Conservation (phyloP, 176 grass and related monocot species). For the Oryza meyeriana region DNA sequence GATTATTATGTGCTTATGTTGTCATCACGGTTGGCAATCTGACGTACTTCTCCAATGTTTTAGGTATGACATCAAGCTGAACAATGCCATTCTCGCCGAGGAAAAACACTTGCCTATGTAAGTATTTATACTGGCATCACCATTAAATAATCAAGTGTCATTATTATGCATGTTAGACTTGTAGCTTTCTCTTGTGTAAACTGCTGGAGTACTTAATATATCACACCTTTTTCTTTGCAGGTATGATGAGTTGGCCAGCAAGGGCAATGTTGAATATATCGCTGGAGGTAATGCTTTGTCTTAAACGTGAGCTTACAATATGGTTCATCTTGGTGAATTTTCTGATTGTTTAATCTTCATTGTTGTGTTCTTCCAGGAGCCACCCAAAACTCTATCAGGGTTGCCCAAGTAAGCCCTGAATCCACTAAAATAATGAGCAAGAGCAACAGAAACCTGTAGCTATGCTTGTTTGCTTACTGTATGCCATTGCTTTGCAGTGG, state of each 20-base stretch:
- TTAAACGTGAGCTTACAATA: not conserved
- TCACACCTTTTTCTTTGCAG: constrained; percentile 6
- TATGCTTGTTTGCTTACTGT: constrained; percentile 26
- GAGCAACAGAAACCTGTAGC: not conserved
- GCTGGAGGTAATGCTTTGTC: constrained; percentile 71
- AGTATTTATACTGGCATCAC: not conserved
- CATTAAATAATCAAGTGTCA: not conserved
- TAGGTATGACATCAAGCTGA: constrained; percentile 84
- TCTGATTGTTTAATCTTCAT: constrained; percentile 11
- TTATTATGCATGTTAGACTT: not conserved
- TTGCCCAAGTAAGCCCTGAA: constrained; percentile 77
- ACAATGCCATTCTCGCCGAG: constrained; percentile 84
- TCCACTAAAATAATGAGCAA: not conserved
- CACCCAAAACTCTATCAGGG: constrained; percentile 96
- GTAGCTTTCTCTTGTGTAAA: not conserved
- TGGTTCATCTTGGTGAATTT: not conserved
- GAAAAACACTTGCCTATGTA: constrained; percentile 95
- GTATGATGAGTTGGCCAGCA: constrained; percentile 91
- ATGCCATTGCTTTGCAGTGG: constrained; percentile 62
- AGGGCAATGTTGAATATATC: constrained; percentile 84
- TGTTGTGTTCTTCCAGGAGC: constrained; percentile 60
- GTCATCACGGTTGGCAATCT: not conserved
- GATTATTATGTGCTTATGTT: constrained; percentile 9
- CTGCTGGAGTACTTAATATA: not conserved
- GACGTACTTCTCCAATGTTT: constrained; percentile 28